These are phyloP conservation scores for Cytospora schulzeri DNA, from an alignment of 2,329 filamentous ascomycete genomes.

Conservation along the genomic window DNA sequence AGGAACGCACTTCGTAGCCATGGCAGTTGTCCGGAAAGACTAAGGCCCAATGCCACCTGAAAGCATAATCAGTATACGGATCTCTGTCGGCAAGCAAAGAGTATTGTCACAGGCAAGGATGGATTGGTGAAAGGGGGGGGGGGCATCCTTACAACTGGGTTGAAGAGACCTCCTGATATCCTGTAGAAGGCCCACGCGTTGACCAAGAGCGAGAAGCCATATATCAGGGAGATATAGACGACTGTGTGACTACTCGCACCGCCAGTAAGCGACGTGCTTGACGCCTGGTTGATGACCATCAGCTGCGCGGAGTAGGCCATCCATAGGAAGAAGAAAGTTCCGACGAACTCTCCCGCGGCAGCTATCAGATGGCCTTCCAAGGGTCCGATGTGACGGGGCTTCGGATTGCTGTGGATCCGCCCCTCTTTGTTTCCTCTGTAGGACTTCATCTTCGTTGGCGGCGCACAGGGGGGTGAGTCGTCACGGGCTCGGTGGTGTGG, in stretches of 20 bases:
- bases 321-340: constrained; percentile 48
- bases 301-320: constrained; percentile 42
- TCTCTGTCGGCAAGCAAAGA: background rate
- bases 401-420: background rate
- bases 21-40: constrained; percentile 51
- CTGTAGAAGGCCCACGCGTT: constrained; percentile 54
- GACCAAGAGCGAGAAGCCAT: constrained; percentile 48
- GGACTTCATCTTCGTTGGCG: constrained; percentile 1
- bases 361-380: constrained; percentile 17
- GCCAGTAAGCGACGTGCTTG: background rate
- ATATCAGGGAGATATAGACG: constrained; percentile 44
- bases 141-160: constrained; percentile 39
- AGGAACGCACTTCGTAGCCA: constrained; percentile 49
- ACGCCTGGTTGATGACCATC: constrained; percentile 33
- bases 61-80: background rate
- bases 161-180: constrained; percentile 47
- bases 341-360: constrained; percentile 43
- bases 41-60: constrained; percentile 53
- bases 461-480: background rate
- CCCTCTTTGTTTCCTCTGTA: background rate
- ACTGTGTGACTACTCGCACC: constrained; percentile 22
- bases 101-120: too few relatives aligned
- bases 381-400: constrained; percentile 11
- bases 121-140: too few relatives aligned
- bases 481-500: background rate